phyloP scores from a whole-genome alignment of 2,329 filamentous ascomycete genomes.

The Cordyceps cateniannulata region DNA sequence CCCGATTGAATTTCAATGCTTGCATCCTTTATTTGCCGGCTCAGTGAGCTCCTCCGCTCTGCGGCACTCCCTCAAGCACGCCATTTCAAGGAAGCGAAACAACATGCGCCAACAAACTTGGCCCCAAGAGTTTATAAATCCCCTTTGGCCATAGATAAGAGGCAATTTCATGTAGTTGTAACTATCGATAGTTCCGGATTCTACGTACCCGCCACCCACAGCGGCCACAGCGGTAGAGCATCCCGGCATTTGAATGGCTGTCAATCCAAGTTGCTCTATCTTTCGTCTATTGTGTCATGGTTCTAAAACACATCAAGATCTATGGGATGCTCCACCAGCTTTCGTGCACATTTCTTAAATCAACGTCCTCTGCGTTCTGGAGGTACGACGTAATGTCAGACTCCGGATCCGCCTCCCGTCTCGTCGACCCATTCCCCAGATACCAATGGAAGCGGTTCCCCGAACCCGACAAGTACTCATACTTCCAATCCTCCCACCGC shows the following conservation, averaged over 20 bases:
- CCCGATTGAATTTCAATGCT: no score
- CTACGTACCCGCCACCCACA: neutral
- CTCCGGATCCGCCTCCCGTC: slow-evolving; percentile 43
- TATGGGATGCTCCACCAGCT: slow-evolving; percentile 53
- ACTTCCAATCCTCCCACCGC: slow-evolving; percentile 51
- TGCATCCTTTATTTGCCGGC: neutral
- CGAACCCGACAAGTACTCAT: slow-evolving; percentile 36
- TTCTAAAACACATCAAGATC: no score
- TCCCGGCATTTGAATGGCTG: neutral
- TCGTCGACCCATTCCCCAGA: slow-evolving; percentile 59
- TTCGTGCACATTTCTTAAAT: slow-evolving; percentile 59
- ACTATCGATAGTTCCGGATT: neutral
- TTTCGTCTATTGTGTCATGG: neutral
- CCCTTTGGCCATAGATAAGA: neutral
- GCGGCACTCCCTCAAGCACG: neutral
- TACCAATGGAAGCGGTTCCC: slow-evolving; percentile 51
- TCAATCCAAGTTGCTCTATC: no score
- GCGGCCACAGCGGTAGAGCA: no score
- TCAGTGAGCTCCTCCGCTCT: neutral
- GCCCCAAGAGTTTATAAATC: neutral
- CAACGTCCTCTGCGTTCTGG: slow-evolving; percentile 45
- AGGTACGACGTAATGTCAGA: slow-evolving; percentile 59
- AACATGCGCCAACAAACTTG: neutral
- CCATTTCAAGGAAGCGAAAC: slow-evolving; percentile 3
- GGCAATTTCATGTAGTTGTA: neutral